Evolutionary conservation across 805 yeast species (phyloP).

Genomic region (Blastobotrys parvus): DNA sequence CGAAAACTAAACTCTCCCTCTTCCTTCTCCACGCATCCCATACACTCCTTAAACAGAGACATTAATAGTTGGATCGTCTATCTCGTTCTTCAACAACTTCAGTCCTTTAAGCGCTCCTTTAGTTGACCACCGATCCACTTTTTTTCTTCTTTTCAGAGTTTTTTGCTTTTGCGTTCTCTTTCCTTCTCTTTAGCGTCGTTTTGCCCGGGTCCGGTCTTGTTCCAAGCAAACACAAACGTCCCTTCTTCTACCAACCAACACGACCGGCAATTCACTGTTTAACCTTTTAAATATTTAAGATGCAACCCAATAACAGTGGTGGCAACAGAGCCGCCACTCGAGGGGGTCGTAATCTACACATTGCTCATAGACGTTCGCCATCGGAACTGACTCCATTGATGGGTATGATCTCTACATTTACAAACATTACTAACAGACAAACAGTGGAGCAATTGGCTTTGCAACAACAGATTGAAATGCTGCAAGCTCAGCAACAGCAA

Average conservation of each 20-base stretch:
- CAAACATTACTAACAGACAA: conserved; percentile 5
- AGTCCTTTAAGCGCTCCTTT: too few relatives aligned
- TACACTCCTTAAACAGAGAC: too few relatives aligned
- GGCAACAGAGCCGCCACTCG: not conserved
- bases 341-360: conserved; percentile 53
- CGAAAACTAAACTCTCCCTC: too few relatives aligned
- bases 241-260: too few relatives aligned
- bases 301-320: not conserved
- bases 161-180: too few relatives aligned
- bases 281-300: not conserved
- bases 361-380: conserved; percentile 97
- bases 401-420: conserved; percentile 36
- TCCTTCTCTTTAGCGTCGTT: not conserved
- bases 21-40: too few relatives aligned
- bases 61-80: too few relatives aligned
- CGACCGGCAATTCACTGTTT: not conserved
- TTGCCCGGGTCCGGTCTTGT: not conserved
- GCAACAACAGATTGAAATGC: conserved; percentile 86
- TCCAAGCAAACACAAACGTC: too few relatives aligned
- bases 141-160: too few relatives aligned
- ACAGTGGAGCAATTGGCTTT: conserved; percentile 59
- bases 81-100: too few relatives aligned
- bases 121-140: too few relatives aligned
- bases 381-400: conserved; percentile 86
- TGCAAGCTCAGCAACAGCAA: conserved; percentile 89